Evolutionary conservation across 768 basidiomycete genomes (phyloP).

Genomic region (Auriscalpium orientale): DNA sequence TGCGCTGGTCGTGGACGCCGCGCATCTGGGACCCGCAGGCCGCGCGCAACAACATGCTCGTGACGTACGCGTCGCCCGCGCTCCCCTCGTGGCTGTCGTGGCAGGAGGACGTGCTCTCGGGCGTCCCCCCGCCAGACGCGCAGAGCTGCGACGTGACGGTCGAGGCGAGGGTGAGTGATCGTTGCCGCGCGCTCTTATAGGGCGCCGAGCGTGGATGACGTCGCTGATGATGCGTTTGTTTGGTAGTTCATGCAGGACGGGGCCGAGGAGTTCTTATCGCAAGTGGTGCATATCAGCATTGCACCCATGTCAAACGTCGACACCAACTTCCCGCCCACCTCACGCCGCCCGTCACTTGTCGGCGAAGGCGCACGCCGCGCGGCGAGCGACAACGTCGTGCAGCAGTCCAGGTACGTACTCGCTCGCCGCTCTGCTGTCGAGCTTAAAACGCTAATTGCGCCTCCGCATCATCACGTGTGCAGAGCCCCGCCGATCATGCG

Average conservation of each 20-base stretch:
- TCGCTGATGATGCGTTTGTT: conserved; percentile 11
- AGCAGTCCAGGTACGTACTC: conserved; percentile 26
- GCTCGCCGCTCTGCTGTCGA: conserved; percentile 9
- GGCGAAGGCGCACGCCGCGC: conserved; percentile 37
- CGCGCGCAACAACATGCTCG: conserved; percentile 70
- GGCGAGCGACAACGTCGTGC: conserved; percentile 30
- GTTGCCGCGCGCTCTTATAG: background rate
- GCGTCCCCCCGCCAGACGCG: conserved; percentile 71
- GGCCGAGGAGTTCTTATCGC: conserved; percentile 58
- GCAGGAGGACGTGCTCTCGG: conserved; percentile 75
- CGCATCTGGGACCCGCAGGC: conserved; percentile 97
- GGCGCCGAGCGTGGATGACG: background rate
- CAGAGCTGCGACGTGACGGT: conserved; percentile 69
- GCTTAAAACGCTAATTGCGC: background rate
- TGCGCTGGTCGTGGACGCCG: conserved; percentile 86
- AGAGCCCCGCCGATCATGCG: conserved; percentile 20
- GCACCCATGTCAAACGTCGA: conserved; percentile 56
- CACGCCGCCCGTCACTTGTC: conserved; percentile 41
- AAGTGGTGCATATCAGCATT: conserved; percentile 64
- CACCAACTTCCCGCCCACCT: conserved; percentile 30
- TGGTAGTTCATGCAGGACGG: conserved; percentile 65
- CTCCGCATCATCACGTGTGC: background rate
- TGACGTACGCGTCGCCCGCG: conserved; percentile 71
- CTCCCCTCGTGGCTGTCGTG: conserved; percentile 86
- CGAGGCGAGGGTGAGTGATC: conserved; percentile 59